A percentile compares a stretch with the other conserved stretches of the same genome.
Conservation (phyloP, 2,329 filamentous ascomycete species). For the Plectosphaerella cucumerina region DNA sequence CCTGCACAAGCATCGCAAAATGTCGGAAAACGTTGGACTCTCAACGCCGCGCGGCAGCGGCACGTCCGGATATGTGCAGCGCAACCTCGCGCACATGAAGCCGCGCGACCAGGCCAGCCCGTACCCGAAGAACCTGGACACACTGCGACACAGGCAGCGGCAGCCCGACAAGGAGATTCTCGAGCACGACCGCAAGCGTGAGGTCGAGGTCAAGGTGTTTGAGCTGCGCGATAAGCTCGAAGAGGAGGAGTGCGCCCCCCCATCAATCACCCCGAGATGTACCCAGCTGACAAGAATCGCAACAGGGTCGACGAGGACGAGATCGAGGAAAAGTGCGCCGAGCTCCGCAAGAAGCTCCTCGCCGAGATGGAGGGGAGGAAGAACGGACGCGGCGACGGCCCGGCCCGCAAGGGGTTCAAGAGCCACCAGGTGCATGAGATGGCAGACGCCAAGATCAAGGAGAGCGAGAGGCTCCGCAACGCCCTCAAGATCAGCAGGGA, state of each 20-base stretch:
- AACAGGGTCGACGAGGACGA: slow-evolving; percentile 77
- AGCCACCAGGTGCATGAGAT: slow-evolving; percentile 93
- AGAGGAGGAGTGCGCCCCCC: slow-evolving; percentile 68
- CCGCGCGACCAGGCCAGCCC: slow-evolving; percentile 78
- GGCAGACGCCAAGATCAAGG: slow-evolving; percentile 92
- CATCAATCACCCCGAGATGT: background rate
- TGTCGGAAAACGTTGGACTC: slow-evolving; percentile 97
- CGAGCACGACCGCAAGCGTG: slow-evolving; percentile 87
- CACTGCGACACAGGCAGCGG: slow-evolving; percentile 69
- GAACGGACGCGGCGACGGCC: slow-evolving; percentile 19
- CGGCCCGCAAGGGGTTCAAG: slow-evolving; percentile 63
- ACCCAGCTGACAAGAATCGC: slow-evolving; percentile 11
- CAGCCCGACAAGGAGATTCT: slow-evolving; percentile 90
- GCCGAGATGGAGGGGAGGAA: slow-evolving; percentile 34
- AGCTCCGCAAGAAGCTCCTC: slow-evolving; percentile 34
- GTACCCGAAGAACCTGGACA: slow-evolving; percentile 68
- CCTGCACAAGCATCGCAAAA: slow-evolving; percentile 31
- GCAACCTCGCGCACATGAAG: slow-evolving; percentile 83
- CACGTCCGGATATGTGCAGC: slow-evolving; percentile 95
- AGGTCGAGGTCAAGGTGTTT: slow-evolving; percentile 90
- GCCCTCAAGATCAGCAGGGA: slow-evolving; percentile 84
- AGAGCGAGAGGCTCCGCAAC: slow-evolving; percentile 82
- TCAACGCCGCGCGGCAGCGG: slow-evolving; percentile 90
- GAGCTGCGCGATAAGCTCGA: slow-evolving; percentile 88
- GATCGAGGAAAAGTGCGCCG: slow-evolving; percentile 64